These are phyloP conservation scores for Kwoniella shivajii DNA, from an alignment of 1,284 basidiomycete genomes.

Conservation along the genomic window DNA sequence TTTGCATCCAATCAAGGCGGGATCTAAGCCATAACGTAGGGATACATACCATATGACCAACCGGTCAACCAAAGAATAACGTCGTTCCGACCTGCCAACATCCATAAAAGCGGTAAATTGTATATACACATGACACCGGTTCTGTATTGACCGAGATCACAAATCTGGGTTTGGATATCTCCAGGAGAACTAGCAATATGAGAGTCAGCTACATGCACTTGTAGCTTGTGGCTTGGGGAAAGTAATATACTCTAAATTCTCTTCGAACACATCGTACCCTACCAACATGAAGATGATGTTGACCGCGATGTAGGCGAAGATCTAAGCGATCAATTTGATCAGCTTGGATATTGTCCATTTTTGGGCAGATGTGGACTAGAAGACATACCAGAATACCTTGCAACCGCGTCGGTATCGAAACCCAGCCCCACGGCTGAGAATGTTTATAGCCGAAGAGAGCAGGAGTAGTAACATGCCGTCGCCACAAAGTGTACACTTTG, in stretches of 20 bases:
- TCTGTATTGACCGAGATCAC: neutral
- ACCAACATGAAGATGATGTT: constrained; percentile 50
- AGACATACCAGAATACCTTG: constrained; percentile 30
- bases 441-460: constrained; percentile 31
- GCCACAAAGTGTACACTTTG: constrained; percentile 16
- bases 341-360: too few species aligned
- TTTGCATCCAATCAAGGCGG: neutral
- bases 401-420: constrained; percentile 34
- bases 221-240: neutral
- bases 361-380: too few species aligned
- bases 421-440: constrained; percentile 26
- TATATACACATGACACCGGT: constrained; percentile 33
- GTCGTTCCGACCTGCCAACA: constrained; percentile 38
- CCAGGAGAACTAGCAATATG: too few species aligned
- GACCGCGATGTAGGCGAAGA: constrained; percentile 30
- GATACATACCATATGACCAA: constrained; percentile 30
- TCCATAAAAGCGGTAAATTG: constrained; percentile 36
- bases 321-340: constrained; percentile 13
- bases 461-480: constrained; percentile 24
- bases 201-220: neutral
- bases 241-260: constrained; percentile 27
- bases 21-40: neutral
- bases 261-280: constrained; percentile 60
- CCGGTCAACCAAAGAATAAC: constrained; percentile 41
- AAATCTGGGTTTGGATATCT: neutral